A percentile compares a stretch with the other conserved stretches of the same genome.
phyloP scores from a whole-genome alignment of 2,329 filamentous ascomycete genomes.

The Apiospora koreana region DNA sequence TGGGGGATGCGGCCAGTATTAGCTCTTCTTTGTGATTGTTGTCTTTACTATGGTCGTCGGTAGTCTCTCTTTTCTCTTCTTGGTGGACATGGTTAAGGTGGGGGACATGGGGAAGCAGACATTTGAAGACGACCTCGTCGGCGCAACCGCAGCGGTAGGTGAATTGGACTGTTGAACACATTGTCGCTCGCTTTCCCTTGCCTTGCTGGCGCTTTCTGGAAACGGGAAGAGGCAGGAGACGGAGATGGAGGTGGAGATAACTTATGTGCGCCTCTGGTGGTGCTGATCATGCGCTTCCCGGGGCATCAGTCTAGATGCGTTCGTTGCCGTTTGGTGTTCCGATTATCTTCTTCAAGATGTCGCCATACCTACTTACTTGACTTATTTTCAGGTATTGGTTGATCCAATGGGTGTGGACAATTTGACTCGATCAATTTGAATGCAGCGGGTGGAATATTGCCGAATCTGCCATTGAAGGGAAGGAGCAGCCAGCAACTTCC shows the following conservation, averaged over 20 bases:
- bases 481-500: not conserved
- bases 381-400: not conserved
- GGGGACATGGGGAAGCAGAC: not conserved
- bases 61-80: not conserved
- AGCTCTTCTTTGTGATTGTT: no score
- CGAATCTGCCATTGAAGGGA: not conserved
- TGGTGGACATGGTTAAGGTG: not conserved
- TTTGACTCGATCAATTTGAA: not conserved
- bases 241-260: not conserved
- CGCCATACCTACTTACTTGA: not conserved
- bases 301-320: no score
- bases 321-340: not conserved
- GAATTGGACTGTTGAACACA: slow-evolving; percentile 19
- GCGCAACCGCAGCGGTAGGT: slow-evolving; percentile 19
- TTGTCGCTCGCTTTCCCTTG: not conserved
- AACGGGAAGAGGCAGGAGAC: not conserved
- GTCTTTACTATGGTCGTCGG: not conserved
- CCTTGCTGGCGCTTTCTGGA: not conserved
- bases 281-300: not conserved
- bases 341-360: not conserved
- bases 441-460: not conserved
- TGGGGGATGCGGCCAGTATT: not conserved
- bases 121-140: slow-evolving; percentile 18
- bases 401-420: not conserved
- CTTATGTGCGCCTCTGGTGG: no score